Evolutionary conservation across 2,329 filamentous ascomycete species (phyloP), one percentile per base, ranked within the genome.

Genomic region (Elsinoe fawcettii): DNA sequence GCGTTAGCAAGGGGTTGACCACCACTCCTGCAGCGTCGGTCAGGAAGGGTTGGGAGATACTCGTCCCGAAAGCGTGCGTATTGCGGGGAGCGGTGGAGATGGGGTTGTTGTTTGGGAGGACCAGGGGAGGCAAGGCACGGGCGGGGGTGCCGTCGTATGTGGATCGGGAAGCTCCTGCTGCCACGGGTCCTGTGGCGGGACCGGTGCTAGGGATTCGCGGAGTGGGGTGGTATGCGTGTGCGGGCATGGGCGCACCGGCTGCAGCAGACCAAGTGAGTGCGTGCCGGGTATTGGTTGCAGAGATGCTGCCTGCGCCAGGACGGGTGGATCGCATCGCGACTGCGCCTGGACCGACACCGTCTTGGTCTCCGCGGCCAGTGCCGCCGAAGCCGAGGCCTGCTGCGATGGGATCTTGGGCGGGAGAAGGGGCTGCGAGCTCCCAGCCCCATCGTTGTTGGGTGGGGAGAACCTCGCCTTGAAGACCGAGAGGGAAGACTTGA

Each of bases 401-500:
- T 5, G 34, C 34, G 11, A 37, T 37, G 5, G 34, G 34, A 37
- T 37, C 34, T 12, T 37, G 34, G 9, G 34, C 34, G 5, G 34
- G 34, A 4, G 14, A 6, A 37, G 34, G 14, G 4, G 34, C 11
- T 5, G 34, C 34, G n/a, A 53, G 14, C 25, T 53, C 49, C 49
- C 49, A 53, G 18, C 49, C 49, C 49, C 49, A 53, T 3, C 49
- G 30, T 14, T 53, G 49, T 18, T 51, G 46, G 6, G 25, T 34
- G 32, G 34, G 49, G 11, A 53, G 30, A 8, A 53, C 14, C 32
- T 53, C 49, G 2, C 49, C 49, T 14, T 39, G 18, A 2, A 53
- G 32, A 3, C 49, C 49, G 20, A 53, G 49, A 9, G 49, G 49
- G 49, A 53, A 53, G 20, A 53, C 30, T 34, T 53, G 49, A 20